phyloP scores from a whole-genome alignment of 352 stramenopile genomes.

The Pythium rhizo-oryzae region DNA sequence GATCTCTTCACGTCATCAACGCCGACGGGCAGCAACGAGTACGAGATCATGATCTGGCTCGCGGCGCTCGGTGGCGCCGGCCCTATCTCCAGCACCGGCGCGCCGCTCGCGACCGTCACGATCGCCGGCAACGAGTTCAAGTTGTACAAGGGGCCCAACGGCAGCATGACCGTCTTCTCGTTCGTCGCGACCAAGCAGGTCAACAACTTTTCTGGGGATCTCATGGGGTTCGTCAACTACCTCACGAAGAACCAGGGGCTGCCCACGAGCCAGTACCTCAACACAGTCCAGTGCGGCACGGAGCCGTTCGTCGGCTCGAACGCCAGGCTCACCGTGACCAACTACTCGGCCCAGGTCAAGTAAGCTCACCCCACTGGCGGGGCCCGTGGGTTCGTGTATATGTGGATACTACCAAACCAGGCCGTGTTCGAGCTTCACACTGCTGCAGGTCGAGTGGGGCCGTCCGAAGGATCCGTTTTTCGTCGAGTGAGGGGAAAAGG shows the following conservation, averaged over 20 bases:
- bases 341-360: slow-evolving; percentile 22
- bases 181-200: slow-evolving; percentile 36
- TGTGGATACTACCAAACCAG: too few species aligned
- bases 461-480: too few species aligned
- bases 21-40: slow-evolving; percentile 29
- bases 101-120: slow-evolving; percentile 33
- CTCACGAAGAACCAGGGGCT: slow-evolving; percentile 24
- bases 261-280: slow-evolving; percentile 25
- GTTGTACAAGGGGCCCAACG: slow-evolving; percentile 39
- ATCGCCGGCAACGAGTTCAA: slow-evolving; percentile 24
- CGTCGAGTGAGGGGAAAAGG: too few species aligned
- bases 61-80: slow-evolving; percentile 37
- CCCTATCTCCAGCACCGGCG: slow-evolving; percentile 35
- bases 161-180: slow-evolving; percentile 42
- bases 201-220: slow-evolving; percentile 38
- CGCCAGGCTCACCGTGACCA: slow-evolving; percentile 20
- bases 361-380: not conserved
- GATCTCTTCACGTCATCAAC: slow-evolving; percentile 44
- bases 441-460: too few species aligned
- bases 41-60: slow-evolving; percentile 46
- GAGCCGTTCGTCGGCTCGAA: slow-evolving; percentile 25
- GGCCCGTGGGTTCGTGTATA: too few species aligned
- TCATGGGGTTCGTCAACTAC: slow-evolving; percentile 35
- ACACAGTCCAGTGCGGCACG: slow-evolving; percentile 25
- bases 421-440: too few species aligned